Evolutionary conservation across 441 rosid species (phyloP).

Genomic region (Daphne laureola): DNA sequence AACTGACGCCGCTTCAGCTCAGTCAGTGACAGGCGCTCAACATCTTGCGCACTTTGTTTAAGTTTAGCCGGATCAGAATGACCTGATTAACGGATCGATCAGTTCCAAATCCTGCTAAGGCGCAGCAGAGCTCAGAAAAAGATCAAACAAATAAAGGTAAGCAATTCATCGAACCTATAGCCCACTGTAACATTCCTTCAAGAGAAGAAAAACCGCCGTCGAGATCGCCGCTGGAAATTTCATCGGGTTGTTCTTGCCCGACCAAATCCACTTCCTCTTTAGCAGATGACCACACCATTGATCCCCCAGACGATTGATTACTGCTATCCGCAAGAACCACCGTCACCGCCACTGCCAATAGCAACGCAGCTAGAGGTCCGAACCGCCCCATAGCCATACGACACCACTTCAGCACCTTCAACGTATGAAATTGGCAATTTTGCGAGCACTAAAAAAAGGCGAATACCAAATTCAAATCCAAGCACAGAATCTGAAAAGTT

Average conservation of each 20-base stretch:
- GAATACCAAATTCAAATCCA: too few relatives aligned
- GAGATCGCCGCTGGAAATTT: slow-evolving; percentile 35
- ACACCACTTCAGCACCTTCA: too few relatives aligned
- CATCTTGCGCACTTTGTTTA: slow-evolving; percentile 70
- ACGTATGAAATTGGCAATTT: too few relatives aligned
- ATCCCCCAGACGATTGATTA: slow-evolving; percentile 33
- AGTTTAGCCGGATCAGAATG: slow-evolving; percentile 76
- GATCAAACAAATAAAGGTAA: neutral
- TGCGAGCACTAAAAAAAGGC: too few relatives aligned
- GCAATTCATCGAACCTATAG: slow-evolving; percentile 42
- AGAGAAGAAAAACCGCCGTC: slow-evolving; percentile 89
- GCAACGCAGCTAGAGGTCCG: slow-evolving; percentile 3
- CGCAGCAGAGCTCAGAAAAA: neutral
- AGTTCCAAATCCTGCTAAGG: neutral
- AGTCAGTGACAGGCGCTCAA: slow-evolving; percentile 44
- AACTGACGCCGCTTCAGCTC: slow-evolving; percentile 71
- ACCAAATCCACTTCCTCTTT: slow-evolving; percentile 54
- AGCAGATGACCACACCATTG: slow-evolving; percentile 42
- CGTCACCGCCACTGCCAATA: slow-evolving; percentile 10
- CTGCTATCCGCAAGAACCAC: slow-evolving; percentile 28
- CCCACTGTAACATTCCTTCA: slow-evolving; percentile 94
- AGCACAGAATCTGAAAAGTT: too few relatives aligned
- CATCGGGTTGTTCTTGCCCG: slow-evolving; percentile 28
- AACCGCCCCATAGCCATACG: slow-evolving; percentile 22
- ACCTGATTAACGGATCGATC: slow-evolving; percentile 30